Evolutionary conservation across 139 green algal species (phyloP), one percentile per base, ranked within the genome.

Genomic region (Spirogloea muscicola): DNA sequence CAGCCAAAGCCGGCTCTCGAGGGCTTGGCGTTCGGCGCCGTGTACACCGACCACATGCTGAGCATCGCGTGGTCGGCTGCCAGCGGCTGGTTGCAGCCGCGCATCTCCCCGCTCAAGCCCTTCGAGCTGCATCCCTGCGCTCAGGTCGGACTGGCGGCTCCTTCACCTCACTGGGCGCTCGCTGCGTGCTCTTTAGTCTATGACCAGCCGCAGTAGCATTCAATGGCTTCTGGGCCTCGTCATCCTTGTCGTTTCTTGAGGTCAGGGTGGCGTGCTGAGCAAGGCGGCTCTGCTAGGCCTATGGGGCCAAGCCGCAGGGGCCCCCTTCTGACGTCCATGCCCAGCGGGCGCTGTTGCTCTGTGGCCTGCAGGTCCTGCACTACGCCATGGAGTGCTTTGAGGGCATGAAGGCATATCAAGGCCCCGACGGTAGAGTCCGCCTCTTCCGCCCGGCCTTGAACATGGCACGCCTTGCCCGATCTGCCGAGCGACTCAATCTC

Each of bases 371-470:
- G 76, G 76, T 83, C 36, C 65, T 86, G 46, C 81, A 86, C 61
- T 86, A 86, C 41, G 81, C 58, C 36, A 76, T 79, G 36, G 69
- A 81, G 61, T 86, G 81, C 52, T 86, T 84, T 41, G 81, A 86
- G 46, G 81, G 81, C 48, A 86, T 86, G 81, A 86, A 86, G 70
- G 67, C 74, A 33, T 86, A 81, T 62, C 44, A 70, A n/a, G 72
- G 46, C 29, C 31, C 18, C 2, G 65, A 84, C 16, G 76, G 69
- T n/a, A 49, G 62, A 49, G 74, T 77, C 5, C 80, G 86, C 33
- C 51, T 95, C 0, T 95, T 95, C 82, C 82, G 87, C 29, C 90
- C 90, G 0, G 84, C 92, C 1, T 80, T 82, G 38, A 96, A 96
- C 81, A 91, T 96, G 85, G 62, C 73, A 49, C 82, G 90, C 5